Evolutionary conservation across 140 eudicot genomes (phyloP).

Genomic region (Flaveria floridana): DNA sequence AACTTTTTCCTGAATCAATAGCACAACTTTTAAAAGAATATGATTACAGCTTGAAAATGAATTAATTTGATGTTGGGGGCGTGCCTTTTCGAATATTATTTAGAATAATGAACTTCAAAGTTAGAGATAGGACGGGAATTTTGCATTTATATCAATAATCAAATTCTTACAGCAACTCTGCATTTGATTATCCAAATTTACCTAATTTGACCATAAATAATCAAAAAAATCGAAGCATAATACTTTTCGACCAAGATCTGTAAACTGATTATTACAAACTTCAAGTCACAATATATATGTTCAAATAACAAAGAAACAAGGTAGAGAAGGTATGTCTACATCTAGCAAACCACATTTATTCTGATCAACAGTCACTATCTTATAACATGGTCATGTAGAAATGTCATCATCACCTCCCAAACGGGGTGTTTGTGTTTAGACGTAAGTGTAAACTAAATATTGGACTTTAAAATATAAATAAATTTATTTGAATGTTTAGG

Average conservation of each 20-base stretch:
- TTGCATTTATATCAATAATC: neutral
- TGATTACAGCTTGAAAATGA: constrained; percentile 2
- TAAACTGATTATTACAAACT: neutral
- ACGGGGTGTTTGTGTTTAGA: neutral
- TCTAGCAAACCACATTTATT: neutral
- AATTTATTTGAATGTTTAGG: neutral
- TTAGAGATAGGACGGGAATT: neutral
- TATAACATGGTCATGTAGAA: neutral
- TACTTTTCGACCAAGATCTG: neutral
- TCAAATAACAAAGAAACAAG: neutral
- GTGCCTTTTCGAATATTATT: neutral
- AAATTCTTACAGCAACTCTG: constrained; percentile 4
- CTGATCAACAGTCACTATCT: neutral
- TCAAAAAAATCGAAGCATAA: neutral
- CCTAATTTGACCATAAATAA: neutral
- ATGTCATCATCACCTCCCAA: constrained; percentile 2
- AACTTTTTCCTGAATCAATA: neutral
- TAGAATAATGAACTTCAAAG: neutral
- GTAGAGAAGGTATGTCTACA: neutral
- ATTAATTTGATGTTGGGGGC: neutral
- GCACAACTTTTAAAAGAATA: neutral
- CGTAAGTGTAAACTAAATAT: neutral
- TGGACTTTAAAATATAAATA: neutral
- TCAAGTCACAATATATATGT: neutral
- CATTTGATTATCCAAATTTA: neutral